Percentiles rank a stretch among this genome's conserved stretches.
phyloP scores from a whole-genome alignment of 352 stramenopile genomes.

The Globisporangium paddicum region DNA sequence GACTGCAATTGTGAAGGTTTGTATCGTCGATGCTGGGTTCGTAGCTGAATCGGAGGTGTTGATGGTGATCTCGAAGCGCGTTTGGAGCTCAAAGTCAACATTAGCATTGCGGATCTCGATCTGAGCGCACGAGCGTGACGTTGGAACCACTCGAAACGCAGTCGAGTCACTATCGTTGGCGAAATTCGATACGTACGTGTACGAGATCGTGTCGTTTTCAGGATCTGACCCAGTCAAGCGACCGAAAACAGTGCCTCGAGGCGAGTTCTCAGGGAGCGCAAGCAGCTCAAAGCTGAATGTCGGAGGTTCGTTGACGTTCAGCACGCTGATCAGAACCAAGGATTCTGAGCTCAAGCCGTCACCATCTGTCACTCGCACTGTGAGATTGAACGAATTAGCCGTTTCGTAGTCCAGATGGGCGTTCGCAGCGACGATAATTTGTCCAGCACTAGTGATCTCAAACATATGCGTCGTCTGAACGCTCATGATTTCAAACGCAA shows the following conservation, averaged over 20 bases:
- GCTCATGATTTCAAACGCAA: conserved; percentile 8
- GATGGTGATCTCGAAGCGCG: conserved; percentile 28
- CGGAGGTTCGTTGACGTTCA: conserved; percentile 31
- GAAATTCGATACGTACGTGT: conserved; percentile 26
- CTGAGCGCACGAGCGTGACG: conserved; percentile 29
- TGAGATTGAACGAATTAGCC: conserved; percentile 8
- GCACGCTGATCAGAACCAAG: conserved; percentile 16
- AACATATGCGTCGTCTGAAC: conserved; percentile 1
- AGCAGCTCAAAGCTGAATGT: conserved; percentile 10
- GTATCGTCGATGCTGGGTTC: conserved; percentile 17
- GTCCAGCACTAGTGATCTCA: conserved; percentile 5
- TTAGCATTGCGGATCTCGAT: conserved; percentile 32
- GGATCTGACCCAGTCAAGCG: conserved; percentile 35
- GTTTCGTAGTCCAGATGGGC: conserved; percentile 16
- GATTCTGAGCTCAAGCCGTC: conserved; percentile 13
- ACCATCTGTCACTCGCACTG: conserved; percentile 19
- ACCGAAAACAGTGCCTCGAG: conserved; percentile 34
- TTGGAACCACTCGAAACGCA: conserved; percentile 35
- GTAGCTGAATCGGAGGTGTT: conserved; percentile 30
- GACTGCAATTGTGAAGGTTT: conserved; percentile 13
- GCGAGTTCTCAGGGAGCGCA: conserved; percentile 32
- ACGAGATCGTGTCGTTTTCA: conserved; percentile 45
- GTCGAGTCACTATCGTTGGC: conserved; percentile 12
- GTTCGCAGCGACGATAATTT: conserved; percentile 1
- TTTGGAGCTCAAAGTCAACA: conserved; percentile 36